Percentiles rank a stretch among this genome's conserved stretches.
These are phyloP conservation scores for Hypsizygus ulmarius DNA, from an alignment of 1,284 basidiomycete species.

Conservation along the genomic window DNA sequence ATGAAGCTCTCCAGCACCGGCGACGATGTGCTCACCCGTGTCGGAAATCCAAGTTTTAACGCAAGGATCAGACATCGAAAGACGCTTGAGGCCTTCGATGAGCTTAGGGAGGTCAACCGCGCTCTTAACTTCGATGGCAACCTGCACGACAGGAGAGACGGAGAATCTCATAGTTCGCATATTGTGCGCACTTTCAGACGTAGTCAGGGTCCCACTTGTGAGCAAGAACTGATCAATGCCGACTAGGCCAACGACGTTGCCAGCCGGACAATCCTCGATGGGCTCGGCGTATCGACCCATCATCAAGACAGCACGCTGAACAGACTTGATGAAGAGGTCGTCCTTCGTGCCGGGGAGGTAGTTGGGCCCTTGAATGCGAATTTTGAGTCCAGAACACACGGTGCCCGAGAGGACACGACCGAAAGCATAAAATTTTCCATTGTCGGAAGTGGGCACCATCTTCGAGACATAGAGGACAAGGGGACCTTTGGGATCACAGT, in stretches of 20 bases:
- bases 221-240: slow-evolving; percentile 99
- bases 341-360: slow-evolving; percentile 99
- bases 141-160: slow-evolving; percentile 98
- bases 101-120: slow-evolving; percentile 98
- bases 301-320: slow-evolving; percentile 99
- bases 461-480: slow-evolving; percentile 99
- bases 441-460: slow-evolving; percentile 99
- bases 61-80: slow-evolving; percentile 99
- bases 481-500: slow-evolving; percentile 96
- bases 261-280: slow-evolving; percentile 98
- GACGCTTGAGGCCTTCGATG: slow-evolving; percentile 99
- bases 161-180: slow-evolving; percentile 99
- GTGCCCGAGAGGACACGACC: slow-evolving; percentile 99
- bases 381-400: slow-evolving; percentile 95
- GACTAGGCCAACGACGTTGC: slow-evolving; percentile 99
- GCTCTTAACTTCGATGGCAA: slow-evolving; percentile 99
- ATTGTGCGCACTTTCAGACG: slow-evolving; percentile 99
- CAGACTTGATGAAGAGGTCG: slow-evolving; percentile 96
- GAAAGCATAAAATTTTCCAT: slow-evolving; percentile 99
- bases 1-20: slow-evolving; percentile 98
- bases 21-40: slow-evolving; percentile 97
- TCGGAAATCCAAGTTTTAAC: slow-evolving; percentile 95
- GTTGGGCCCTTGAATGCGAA: slow-evolving; percentile 99
- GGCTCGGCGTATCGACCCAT: slow-evolving; percentile 99
- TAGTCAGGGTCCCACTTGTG: slow-evolving; percentile 97